Evolutionary conservation across 1,284 basidiomycete species (phyloP).

Genomic region (Ustilago xerochloae): DNA sequence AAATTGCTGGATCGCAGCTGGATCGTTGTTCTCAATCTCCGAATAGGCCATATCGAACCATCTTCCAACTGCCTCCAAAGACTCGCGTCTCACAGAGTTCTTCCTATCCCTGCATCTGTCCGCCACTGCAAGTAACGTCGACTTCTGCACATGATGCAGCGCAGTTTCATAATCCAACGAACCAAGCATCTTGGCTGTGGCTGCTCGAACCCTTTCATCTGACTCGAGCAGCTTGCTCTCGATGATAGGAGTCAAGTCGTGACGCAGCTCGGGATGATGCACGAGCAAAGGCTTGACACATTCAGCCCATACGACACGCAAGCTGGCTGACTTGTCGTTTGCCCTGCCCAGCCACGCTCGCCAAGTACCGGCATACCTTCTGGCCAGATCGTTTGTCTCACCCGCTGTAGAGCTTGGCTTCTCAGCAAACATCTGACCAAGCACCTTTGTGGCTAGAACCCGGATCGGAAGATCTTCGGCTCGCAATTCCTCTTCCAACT

Average conservation of each 20-base stretch:
- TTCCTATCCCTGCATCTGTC: slow-evolving; percentile 87
- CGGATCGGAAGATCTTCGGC: slow-evolving; percentile 81
- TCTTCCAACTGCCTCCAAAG: slow-evolving; percentile 80
- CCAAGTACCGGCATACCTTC: slow-evolving; percentile 87
- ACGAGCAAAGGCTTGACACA: slow-evolving; percentile 71
- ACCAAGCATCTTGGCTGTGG: slow-evolving; percentile 83
- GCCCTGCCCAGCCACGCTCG: slow-evolving; percentile 82
- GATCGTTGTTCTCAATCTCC: slow-evolving; percentile 89
- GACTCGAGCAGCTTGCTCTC: slow-evolving; percentile 73
- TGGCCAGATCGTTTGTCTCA: slow-evolving; percentile 74
- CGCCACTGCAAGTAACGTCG: slow-evolving; percentile 76
- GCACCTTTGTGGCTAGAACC: slow-evolving; percentile 80
- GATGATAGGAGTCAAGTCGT: slow-evolving; percentile 50
- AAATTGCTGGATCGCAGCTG: slow-evolving; percentile 81
- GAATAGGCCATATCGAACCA: slow-evolving; percentile 85
- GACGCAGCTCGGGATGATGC: slow-evolving; percentile 79
- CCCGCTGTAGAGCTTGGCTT: slow-evolving; percentile 35
- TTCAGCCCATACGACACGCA: slow-evolving; percentile 85
- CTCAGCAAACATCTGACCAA: slow-evolving; percentile 87
- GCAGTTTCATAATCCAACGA: slow-evolving; percentile 90
- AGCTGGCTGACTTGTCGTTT: slow-evolving; percentile 79
- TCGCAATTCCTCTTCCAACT: slow-evolving; percentile 88
- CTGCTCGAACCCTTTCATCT: slow-evolving; percentile 89
- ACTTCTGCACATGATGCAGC: slow-evolving; percentile 80
- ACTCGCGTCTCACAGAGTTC: slow-evolving; percentile 82